Base-by-base conservation (phyloP, 352 stramenopile genomes). In the Pythium phragmitis region DNA sequence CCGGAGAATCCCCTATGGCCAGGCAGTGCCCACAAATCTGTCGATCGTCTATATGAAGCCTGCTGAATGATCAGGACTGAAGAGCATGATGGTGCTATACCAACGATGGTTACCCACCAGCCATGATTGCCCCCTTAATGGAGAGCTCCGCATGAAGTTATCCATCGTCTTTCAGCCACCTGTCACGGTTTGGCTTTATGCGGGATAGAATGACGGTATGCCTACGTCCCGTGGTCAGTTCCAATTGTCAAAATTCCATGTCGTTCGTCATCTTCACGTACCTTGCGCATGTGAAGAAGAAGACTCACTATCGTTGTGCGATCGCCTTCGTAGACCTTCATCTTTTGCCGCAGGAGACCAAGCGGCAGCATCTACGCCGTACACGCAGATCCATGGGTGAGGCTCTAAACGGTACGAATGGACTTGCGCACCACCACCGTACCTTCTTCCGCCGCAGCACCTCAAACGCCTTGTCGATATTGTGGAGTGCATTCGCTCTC, bases 391-490 rank as follows among this genome's bases (percentile, higher is more conserved):
- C 26, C 26, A 30, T 30, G 2, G 26, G 26, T 2, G 26, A 30
- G 26, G 26, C 26, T 30, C 26, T 30, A 30, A 30, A 30, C 26
- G 26, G 26, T 30, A 30, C 26, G 26, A 30, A 30, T 30, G 26
- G 26, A 30, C 26, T 30, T 30, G 26, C 26, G 59, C 33, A 65
- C 82, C 77, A 57, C 86, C 75, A 56, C 63, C 69, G 26, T 41
- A 88, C 79, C 68, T 89, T 91, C 42, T 89, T 91, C 45, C 76
- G 66, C 56, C 85, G 73, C 1, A 92, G 65, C 21, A 90, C 79
- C 16, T 60, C 62, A 1, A 91, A 65, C 16, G 77, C 83, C 45
- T 92, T 92, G 33, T 57, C 65, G 43, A 92, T 88, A 58, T 92
- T 92, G 73, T 92, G 76, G 28, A 92, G 61, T 1, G 79, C 69